phyloP scores from a whole-genome alignment of 2,329 filamentous ascomycete species.

The Sporothrix luriei region DNA sequence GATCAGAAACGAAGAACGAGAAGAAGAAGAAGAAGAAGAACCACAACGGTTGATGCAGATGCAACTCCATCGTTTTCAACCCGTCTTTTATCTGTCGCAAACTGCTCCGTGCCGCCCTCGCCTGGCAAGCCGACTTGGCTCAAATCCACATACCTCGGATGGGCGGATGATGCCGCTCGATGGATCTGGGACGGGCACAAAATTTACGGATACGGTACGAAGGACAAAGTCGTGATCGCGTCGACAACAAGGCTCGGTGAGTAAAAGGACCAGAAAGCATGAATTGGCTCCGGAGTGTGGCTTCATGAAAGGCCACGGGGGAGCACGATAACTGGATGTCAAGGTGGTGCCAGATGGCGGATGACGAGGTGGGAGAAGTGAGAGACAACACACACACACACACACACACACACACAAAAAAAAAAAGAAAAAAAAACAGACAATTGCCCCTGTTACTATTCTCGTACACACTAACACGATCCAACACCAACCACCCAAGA shows the following conservation, averaged over 20 bases:
- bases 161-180: background rate
- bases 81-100: background rate
- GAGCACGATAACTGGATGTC: background rate
- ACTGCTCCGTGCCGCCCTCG: background rate
- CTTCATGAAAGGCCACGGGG: background rate
- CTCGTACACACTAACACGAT: conserved; percentile 12
- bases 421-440: too few relatives aligned
- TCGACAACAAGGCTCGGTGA: too few relatives aligned
- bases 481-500: background rate
- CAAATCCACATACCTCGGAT: conserved; percentile 3
- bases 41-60: too few relatives aligned
- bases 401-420: too few relatives aligned
- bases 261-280: too few relatives aligned
- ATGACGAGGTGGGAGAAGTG: too few relatives aligned
- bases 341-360: background rate
- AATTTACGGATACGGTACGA: background rate
- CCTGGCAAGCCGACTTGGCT: background rate
- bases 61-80: too few relatives aligned
- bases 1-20: background rate
- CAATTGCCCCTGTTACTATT: conserved; percentile 25
- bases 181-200: conserved; percentile 14
- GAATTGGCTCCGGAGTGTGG: background rate
- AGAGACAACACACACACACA: too few relatives aligned
- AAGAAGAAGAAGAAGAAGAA: too few relatives aligned
- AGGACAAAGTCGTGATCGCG: too few relatives aligned